phyloP scores from a whole-genome alignment of 2,329 filamentous ascomycete genomes.

The Pyricularia grisea region DNA sequence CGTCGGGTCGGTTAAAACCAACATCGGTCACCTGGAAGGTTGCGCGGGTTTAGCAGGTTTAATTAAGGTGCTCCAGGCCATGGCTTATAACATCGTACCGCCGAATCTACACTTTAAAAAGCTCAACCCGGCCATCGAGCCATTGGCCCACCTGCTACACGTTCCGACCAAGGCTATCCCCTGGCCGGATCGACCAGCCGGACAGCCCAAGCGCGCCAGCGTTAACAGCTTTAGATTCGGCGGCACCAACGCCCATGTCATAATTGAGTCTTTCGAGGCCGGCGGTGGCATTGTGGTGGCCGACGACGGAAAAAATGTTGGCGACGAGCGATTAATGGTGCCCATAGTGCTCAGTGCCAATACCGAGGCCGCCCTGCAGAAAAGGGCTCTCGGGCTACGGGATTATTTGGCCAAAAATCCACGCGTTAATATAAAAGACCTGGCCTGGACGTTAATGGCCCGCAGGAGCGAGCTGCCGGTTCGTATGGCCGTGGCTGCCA shows the following conservation, averaged over 20 bases:
- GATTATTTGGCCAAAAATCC: neutral
- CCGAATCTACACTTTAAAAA: slow-evolving; percentile 18
- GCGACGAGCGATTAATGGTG: neutral
- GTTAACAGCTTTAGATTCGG: slow-evolving; percentile 19
- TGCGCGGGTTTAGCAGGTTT: slow-evolving; percentile 38
- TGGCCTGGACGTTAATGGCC: neutral
- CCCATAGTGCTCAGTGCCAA: neutral
- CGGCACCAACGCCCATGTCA: slow-evolving; percentile 17
- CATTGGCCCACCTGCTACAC: slow-evolving; percentile 13
- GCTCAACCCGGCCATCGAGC: slow-evolving; percentile 16
- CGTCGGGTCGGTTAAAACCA: slow-evolving; percentile 23
- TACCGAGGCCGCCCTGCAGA: neutral
- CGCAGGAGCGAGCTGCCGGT: neutral
- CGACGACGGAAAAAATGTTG: no score
- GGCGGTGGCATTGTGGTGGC: no score
- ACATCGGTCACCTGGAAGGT: slow-evolving; percentile 39
- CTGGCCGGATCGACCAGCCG: slow-evolving; percentile 4
- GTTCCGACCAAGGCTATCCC: slow-evolving; percentile 9
- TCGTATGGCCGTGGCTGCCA: neutral
- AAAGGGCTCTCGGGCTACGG: neutral
- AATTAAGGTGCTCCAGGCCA: slow-evolving; percentile 30
- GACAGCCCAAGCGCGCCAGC: slow-evolving; percentile 14
- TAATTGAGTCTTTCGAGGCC: slow-evolving; percentile 10
- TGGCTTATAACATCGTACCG: slow-evolving; percentile 20
- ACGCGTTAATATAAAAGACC: neutral